Evolutionary conservation across 2,329 filamentous ascomycete species (phyloP), one percentile per base, ranked within the genome.

Genomic region (Botryotinia narcissicola): DNA sequence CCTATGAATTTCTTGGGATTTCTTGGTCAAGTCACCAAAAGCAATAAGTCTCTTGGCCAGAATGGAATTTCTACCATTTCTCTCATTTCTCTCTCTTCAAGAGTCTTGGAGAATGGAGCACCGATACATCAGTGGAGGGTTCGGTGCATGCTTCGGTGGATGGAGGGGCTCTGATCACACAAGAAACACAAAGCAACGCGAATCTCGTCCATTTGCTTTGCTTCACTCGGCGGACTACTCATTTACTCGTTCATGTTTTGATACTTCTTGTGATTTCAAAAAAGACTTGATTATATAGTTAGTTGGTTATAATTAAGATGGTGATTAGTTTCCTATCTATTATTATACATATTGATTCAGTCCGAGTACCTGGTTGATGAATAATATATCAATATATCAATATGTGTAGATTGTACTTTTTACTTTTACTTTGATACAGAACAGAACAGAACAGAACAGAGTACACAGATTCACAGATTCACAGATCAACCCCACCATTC

Each of bases 111-210:
- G n/a, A 12, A 44, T 32, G n/a, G 61, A 64, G 61, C n/a, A 46
- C 37, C 25, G 40, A 57, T 57, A 57, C 51, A 57, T 18, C 51
- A 32, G 51, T 57, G 51, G n/a, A n/a, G 10, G 46, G 5, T 35
- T 46, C 44, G 8, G 44, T 46, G 44, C 20, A 46, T 22, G 10
- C 25, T 54, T 54, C n/a, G 51, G 51, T 54, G 14, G 29, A 44
- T 44, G 61, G 35, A 64, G 35, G 29, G 29, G 62, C 62, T 66
- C 62, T 66, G 62, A 66, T 48, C 60, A 62, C 42, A 66, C 42
- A 46, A 35, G 62, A 64, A 35, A 64, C 29, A 29, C 42, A 46
- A 64, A 29, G 35, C 59, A 61, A 16, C 59, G 22, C 32, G 22
- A 37, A 20, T 29, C 61, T 14, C 14, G 16, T 22, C 12, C 14